phyloP scores from a whole-genome alignment of 805 yeast genomes.

The Candida xiaguanensis region DNA sequence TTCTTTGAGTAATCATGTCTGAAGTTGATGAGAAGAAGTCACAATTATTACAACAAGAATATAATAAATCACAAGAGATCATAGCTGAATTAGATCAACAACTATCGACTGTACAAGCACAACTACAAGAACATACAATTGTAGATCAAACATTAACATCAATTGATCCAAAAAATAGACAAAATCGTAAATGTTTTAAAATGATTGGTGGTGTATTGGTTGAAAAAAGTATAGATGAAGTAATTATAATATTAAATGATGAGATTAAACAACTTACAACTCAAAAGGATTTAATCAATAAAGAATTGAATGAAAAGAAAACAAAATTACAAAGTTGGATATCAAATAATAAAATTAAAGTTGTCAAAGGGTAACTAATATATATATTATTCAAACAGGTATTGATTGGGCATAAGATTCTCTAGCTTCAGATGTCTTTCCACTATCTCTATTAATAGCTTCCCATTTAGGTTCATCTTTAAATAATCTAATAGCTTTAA shows the following conservation, averaged over 20 bases:
- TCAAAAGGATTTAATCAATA: slow-evolving; percentile 22
- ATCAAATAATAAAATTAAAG: slow-evolving; percentile 38
- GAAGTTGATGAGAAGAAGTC: slow-evolving; percentile 30
- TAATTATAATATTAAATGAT: slow-evolving; percentile 32
- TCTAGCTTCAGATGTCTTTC: slow-evolving; percentile 31
- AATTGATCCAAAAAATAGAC: slow-evolving; percentile 30
- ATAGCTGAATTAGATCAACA: slow-evolving; percentile 37
- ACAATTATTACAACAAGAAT: slow-evolving; percentile 38
- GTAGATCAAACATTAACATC: slow-evolving; percentile 39
- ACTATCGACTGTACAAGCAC: slow-evolving; percentile 30
- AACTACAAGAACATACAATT: slow-evolving; percentile 36
- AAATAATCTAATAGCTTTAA: slow-evolving; percentile 79
- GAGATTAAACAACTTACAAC: slow-evolving; percentile 21
- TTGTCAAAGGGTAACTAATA: slow-evolving; percentile 20
- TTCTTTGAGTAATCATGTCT: slow-evolving; percentile 8
- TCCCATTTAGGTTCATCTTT: slow-evolving; percentile 97
- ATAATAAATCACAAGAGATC: slow-evolving; percentile 37
- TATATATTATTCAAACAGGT: slow-evolving; percentile 15
- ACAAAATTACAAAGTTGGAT: slow-evolving; percentile 39
- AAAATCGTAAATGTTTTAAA: slow-evolving; percentile 75
- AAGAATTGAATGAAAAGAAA: slow-evolving; percentile 22
- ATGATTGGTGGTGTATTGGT: slow-evolving; percentile 94
- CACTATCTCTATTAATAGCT: slow-evolving; percentile 66
- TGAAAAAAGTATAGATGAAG: slow-evolving; percentile 78
- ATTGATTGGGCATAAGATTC: slow-evolving; percentile 28